Base-by-base conservation (phyloP, 2,329 filamentous ascomycete species). In the Leptographium radiaticola region DNA sequence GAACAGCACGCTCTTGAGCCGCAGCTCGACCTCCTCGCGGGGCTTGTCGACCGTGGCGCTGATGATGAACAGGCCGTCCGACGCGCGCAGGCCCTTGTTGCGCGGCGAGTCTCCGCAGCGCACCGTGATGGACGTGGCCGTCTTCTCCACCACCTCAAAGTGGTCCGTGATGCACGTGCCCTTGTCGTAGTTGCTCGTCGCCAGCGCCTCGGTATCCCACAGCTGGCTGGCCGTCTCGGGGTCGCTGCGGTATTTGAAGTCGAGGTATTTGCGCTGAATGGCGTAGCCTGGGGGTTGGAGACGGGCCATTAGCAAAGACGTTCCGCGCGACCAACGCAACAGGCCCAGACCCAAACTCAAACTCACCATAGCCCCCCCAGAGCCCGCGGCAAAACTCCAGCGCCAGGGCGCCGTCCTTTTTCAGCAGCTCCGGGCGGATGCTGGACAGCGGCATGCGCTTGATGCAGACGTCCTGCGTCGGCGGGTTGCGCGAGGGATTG, bases 101-200 rank as follows among this genome's bases (percentile, higher is more conserved):
- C 79, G 71, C 0, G 84, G 84, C 2, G 78, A 79, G 57, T 83
- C 84, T 16, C 84, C 84, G 59, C 79, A 84, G 25, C 84, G 78
- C 25, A 87, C 73, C 1, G 80, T 73, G 56, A 87, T 82, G 12
- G 74, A 70, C 8, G 72, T 73, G 0, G 76, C 69, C 0, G 77
- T 81, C 67, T 83, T 83, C 52, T 81, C 77, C 1, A 87, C 69
- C 0, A 87, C 82, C 64, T 87, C 81, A 62, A 87, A 87, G 65
- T 87, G 84, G 63, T 87, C 82, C 4, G 80, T 84, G 55, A 87
- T 76, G 43, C 72, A 63, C 1, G 83, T 84, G 38, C 83, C 83
- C 42, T 75, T 71, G 20, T 81, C 75, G 63, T 87, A 87, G 11
- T 60, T 71, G 55, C 72, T 79, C n/a, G 67, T 60, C 7, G 71